A percentile compares a stretch with the other conserved stretches of the same genome.
Conservation (phyloP, 306 rosid genomes). For the Gillenia trifoliata region DNA sequence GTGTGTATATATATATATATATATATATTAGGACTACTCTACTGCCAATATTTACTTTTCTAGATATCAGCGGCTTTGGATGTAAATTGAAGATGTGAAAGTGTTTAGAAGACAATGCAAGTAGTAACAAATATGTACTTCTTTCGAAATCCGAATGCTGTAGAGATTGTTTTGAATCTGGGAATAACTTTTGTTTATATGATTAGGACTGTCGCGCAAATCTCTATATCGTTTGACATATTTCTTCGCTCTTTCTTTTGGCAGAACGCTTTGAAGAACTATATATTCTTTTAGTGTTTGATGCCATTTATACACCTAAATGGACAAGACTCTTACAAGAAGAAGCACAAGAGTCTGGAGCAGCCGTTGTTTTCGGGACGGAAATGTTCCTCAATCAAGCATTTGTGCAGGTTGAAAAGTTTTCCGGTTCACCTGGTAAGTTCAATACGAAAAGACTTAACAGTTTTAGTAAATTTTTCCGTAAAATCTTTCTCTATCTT, state of each 20-base stretch:
- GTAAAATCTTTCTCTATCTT: not conserved
- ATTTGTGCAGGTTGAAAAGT: slow-evolving; percentile 52
- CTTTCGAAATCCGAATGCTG: too few relatives aligned
- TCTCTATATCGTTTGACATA: not conserved
- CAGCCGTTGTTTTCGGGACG: slow-evolving; percentile 45
- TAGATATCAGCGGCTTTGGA: too few relatives aligned
- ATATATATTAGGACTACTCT: too few relatives aligned
- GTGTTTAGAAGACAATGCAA: too few relatives aligned
- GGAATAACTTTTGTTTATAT: too few relatives aligned
- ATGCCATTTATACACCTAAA: slow-evolving; percentile 64
- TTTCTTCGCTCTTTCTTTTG: not conserved
- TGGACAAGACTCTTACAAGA: slow-evolving; percentile 61
- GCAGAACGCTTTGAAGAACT: slow-evolving; percentile 53
- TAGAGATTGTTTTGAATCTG: too few relatives aligned
- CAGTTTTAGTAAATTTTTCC: not conserved
- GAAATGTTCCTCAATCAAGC: slow-evolving; percentile 75
- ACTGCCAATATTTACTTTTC: too few relatives aligned
- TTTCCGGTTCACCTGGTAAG: slow-evolving; percentile 59
- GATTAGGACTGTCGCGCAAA: not conserved
- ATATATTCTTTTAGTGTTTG: slow-evolving; percentile 64
- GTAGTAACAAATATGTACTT: too few relatives aligned
- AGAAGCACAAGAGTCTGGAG: slow-evolving; percentile 62
- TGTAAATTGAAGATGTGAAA: too few relatives aligned
- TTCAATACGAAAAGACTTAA: not conserved
- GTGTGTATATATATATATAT: too few relatives aligned